Evolutionary conservation across 163 green algal species (phyloP), one percentile per base, ranked within the genome.

Genomic region (Volvox carteri): DNA sequence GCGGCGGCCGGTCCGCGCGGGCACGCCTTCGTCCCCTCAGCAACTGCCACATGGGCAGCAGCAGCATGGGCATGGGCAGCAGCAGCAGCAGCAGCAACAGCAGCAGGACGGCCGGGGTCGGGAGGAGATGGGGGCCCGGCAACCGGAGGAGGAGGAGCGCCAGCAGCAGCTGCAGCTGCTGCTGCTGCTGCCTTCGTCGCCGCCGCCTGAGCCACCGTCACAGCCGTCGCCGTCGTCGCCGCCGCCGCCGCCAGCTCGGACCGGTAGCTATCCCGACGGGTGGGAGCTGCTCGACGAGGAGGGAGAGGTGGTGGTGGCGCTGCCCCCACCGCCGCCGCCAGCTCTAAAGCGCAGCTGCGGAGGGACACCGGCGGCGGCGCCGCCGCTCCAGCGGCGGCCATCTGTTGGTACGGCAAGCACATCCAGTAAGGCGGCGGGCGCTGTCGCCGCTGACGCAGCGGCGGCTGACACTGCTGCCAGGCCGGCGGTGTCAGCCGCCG

Each of bases 281-380:
- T 87, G 80, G 80, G 62, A 79, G 62, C 46, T 87, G 30, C 65
- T 87, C 25, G 65, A 78, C 46, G 80, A 50, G 19, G 30, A 41
- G 28, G 80, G 80, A 1, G 65, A 87, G 44, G 30, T 54, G 62
- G 28, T 79, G 62, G 50, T 35, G 21, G 5, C 56, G 48, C n/a
- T 46, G 65, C 8, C 12, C 23, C 65, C 42, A 39, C 37, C 37
- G 35, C 68, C 37, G 37, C 37, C 35, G 37, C 37, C 62, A 30
- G n/a, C 56, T n/a, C 56, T n/a, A n/a, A n/a, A n/a, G 56, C 9
- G 37, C 68, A 35, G 68, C 68, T 7, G 68, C 68, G 19, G 37
- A 4, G 37, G 6, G 14, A 9, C 68, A 12, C 35, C 14, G 11
- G 68, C 68, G 52, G 35, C 65, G 7, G 33, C 65, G 65, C 30